A percentile compares a stretch with the other conserved stretches of the same genome.
Conservation (phyloP, 2,329 filamentous ascomycete species). For the Diaporthe citriasiana region DNA sequence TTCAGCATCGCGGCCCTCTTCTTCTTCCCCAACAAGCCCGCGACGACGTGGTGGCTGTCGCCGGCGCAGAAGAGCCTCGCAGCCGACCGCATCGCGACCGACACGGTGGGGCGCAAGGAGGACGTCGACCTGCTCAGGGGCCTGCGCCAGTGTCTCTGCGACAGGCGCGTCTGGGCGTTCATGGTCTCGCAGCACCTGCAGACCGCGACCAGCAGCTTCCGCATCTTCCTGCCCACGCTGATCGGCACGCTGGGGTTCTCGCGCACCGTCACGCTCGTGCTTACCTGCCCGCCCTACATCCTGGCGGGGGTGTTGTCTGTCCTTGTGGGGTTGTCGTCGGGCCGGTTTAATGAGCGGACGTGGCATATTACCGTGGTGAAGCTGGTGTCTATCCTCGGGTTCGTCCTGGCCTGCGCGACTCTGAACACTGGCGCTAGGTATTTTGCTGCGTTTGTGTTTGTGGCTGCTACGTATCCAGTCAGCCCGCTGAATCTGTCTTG, state of each 20-base stretch:
- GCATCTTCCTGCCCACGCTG: slow-evolving; percentile 52
- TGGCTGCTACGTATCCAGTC: slow-evolving; percentile 55
- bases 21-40: slow-evolving; percentile 53
- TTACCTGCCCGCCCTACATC: slow-evolving; percentile 62
- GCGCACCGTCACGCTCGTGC: slow-evolving; percentile 56
- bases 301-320: slow-evolving; percentile 56
- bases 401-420: slow-evolving; percentile 49
- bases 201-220: slow-evolving; percentile 47
- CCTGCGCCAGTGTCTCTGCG: slow-evolving; percentile 4
- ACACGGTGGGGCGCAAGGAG: slow-evolving; percentile 3
- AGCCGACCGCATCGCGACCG: slow-evolving; percentile 43
- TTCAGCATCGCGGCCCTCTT: slow-evolving; percentile 45
- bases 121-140: slow-evolving; percentile 4
- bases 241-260: slow-evolving; percentile 58
- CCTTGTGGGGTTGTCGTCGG: slow-evolving; percentile 55
- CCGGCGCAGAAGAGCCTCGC: slow-evolving; percentile 57
- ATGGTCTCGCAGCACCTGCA: slow-evolving; percentile 29
- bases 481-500: slow-evolving; percentile 61
- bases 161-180: slow-evolving; percentile 26
- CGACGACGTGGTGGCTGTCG: slow-evolving; percentile 57
- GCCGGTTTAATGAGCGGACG: slow-evolving; percentile 61
- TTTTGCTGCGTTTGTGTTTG: slow-evolving; percentile 55
- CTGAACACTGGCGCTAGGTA: slow-evolving; percentile 48
- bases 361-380: slow-evolving; percentile 62
- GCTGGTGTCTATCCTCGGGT: slow-evolving; percentile 55